These are phyloP conservation scores for Saccharomycopsis capsularis DNA, from an alignment of 805 yeast genomes.

Conservation along the genomic window DNA sequence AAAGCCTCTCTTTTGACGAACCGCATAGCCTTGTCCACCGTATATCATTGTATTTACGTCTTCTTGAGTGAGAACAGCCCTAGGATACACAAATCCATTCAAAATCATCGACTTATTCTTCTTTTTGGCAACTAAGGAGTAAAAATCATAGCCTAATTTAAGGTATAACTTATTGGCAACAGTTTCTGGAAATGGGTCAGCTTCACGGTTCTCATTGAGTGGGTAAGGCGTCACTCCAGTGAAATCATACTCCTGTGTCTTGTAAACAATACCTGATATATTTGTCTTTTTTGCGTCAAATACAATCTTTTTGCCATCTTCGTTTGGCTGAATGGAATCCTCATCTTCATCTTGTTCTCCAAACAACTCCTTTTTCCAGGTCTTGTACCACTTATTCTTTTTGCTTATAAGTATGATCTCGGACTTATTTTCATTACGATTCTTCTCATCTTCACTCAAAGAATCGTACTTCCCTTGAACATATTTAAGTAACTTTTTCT, in stretches of 20 bases:
- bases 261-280: slow-evolving; percentile 28
- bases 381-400: slow-evolving; percentile 39
- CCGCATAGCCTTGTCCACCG: slow-evolving; percentile 31
- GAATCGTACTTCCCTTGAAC: slow-evolving; percentile 58
- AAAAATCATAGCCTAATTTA: slow-evolving; percentile 31
- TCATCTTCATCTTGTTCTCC: slow-evolving; percentile 26
- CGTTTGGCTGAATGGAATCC: too few species aligned
- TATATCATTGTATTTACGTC: slow-evolving; percentile 59
- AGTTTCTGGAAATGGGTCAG: slow-evolving; percentile 33
- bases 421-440: slow-evolving; percentile 62
- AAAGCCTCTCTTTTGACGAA: slow-evolving; percentile 26
- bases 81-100: slow-evolving; percentile 66
- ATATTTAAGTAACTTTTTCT: slow-evolving; percentile 56
- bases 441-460: slow-evolving; percentile 59
- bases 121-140: slow-evolving; percentile 47
- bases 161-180: slow-evolving; percentile 35
- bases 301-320: slow-evolving; percentile 11
- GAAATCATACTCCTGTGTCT: slow-evolving; percentile 31
- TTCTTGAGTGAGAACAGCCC: slow-evolving; percentile 52
- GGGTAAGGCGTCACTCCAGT: slow-evolving; percentile 38
- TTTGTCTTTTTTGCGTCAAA: slow-evolving; percentile 26
- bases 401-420: slow-evolving; percentile 67
- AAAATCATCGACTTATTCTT: slow-evolving; percentile 69
- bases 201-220: slow-evolving; percentile 32
- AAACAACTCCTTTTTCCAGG: slow-evolving; percentile 28